Conservation (phyloP, 2,329 filamentous ascomycete genomes). For the Colletotrichum destructivum region DNA sequence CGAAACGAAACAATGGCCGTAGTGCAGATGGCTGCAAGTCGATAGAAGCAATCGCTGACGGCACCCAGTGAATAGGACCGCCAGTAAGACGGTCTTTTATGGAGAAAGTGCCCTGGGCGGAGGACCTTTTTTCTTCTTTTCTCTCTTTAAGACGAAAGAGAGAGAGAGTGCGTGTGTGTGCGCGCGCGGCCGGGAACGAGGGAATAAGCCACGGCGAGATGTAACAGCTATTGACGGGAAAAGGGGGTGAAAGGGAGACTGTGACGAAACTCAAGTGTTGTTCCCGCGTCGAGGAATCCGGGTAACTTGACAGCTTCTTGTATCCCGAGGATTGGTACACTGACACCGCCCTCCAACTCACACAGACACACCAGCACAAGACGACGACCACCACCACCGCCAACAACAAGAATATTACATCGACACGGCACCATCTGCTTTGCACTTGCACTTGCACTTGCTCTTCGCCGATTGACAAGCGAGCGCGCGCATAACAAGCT, state of each 20-base stretch:
- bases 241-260: constrained; percentile 22
- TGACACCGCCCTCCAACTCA: constrained; percentile 32
- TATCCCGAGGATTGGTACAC: constrained; percentile 30
- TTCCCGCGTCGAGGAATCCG: constrained; percentile 16
- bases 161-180: no score
- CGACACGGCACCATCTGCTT: constrained; percentile 3
- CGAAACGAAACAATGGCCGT: constrained; percentile 32
- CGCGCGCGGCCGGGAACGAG: constrained; percentile 1
- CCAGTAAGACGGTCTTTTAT: constrained; percentile 34
- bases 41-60: constrained; percentile 26
- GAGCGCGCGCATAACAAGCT: constrained; percentile 20
- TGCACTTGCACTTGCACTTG: constrained; percentile 31
- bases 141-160: no score
- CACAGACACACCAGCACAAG: constrained; percentile 19
- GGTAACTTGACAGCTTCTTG: constrained; percentile 34
- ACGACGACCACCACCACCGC: not conserved
- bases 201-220: constrained; percentile 28
- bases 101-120: constrained; percentile 25
- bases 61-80: constrained; percentile 21
- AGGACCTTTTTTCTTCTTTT: constrained; percentile 2
- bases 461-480: constrained; percentile 24
- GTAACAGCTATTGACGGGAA: constrained; percentile 26
- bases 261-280: constrained; percentile 8
- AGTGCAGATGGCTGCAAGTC: constrained; percentile 30
- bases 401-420: not conserved